Base-by-base conservation (phyloP, 352 stramenopile species). In the Bremia lactucae region DNA sequence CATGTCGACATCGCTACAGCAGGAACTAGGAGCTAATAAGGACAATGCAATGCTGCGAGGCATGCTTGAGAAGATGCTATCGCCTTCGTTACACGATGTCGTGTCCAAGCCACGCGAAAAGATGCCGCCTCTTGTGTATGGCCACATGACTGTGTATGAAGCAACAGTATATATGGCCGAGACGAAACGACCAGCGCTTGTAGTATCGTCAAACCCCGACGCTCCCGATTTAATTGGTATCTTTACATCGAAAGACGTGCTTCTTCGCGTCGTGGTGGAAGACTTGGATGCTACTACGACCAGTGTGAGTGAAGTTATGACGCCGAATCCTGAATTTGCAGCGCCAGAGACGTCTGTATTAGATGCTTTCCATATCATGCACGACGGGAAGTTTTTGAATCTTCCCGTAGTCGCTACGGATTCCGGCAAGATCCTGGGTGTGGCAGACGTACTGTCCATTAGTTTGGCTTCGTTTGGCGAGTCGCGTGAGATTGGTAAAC, bases 291-390 rank as follows among this genome's bases (percentile, higher is more conserved):
- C 96, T 11, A 58, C 91, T 42, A 72, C 55, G 3, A 98, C 89
- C n/a, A 61, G 59, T 4, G 84, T 99, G 8, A 75, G 71, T 23
- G 69, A 89, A 1, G 79, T 94, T 15, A 98, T 98, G 95, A 99
- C 96, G 2, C 74, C 82, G 1, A 94, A 97, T 42, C 96, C 96
- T 4, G 96, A 99, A 52, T 86, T 83, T 2, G 93, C 96, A 9
- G 63, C 68, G 4, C 86, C 89, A 7, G 87, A 97, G 23, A 97
- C 94, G 5, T 96, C 91, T 0, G 84, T 98, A 8, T 54, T 98
- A 8, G 95, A 98, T 48, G 96, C 95, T 0, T 88, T 99, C 53
- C 94, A 98, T 61, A 96, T 97, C 36, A 98, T 98, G 94, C 94
- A 98, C 46, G 95, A 98, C 39, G 93, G 97, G 18, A 94, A 92